phyloP scores from a whole-genome alignment of 1,139 yeast genomes.

The Saccharomyces hybrid region DNA sequence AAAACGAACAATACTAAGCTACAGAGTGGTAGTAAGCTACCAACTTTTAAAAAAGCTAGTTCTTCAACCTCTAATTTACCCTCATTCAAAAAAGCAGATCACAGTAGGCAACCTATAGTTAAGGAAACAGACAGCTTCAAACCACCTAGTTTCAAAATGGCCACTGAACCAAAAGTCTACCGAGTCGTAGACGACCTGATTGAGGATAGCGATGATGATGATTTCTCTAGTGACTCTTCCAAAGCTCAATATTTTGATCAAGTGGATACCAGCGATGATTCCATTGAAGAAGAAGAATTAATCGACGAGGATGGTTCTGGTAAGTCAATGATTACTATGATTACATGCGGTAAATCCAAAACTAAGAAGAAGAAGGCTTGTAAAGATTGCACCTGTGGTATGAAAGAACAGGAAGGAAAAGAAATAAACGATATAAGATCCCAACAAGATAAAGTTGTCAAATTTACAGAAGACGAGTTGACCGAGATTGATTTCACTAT shows the following conservation, averaged over 20 bases:
- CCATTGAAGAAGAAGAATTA: conserved; percentile 42
- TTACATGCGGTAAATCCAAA: conserved; percentile 35
- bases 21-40: conserved; percentile 5
- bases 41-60: conserved; percentile 9
- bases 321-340: conserved; percentile 30
- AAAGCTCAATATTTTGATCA: conserved; percentile 50
- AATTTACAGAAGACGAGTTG: conserved; percentile 22
- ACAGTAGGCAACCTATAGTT: conserved; percentile 5
- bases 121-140: conserved; percentile 4
- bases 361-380: conserved; percentile 76
- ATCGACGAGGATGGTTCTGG: conserved; percentile 33
- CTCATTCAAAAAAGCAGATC: not conserved
- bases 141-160: conserved; percentile 10
- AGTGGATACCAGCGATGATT: conserved; percentile 39
- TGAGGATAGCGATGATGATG: conserved; percentile 21
- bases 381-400: conserved; percentile 95
- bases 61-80: conserved; percentile 1
- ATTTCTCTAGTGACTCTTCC: conserved; percentile 17
- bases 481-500: conserved; percentile 90
- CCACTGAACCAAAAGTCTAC: not conserved
- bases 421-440: conserved; percentile 43
- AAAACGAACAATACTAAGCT: not conserved
- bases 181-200: conserved; percentile 5
- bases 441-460: conserved; percentile 34
- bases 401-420: conserved; percentile 72